Evolutionary conservation across 192 early-diverging fungal species (phyloP).

Genomic region (Podochytrium sp.): DNA sequence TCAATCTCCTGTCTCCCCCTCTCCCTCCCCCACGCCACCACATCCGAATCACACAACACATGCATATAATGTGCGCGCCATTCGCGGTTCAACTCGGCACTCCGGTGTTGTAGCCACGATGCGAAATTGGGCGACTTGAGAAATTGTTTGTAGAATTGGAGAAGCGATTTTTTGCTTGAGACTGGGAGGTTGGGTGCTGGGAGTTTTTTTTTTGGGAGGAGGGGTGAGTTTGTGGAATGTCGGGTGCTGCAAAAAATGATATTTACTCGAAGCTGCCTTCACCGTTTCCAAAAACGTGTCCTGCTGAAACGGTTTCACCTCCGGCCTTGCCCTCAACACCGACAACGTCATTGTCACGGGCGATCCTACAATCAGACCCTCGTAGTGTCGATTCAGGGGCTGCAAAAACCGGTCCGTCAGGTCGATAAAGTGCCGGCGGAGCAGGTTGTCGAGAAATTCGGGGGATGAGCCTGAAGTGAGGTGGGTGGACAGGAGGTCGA

Average conservation of each 20-base stretch:
- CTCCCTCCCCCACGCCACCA: constrained; percentile 52
- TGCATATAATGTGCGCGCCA: constrained; percentile 77
- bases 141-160: constrained; percentile 87
- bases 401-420: constrained; percentile 92
- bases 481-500: constrained; percentile 63
- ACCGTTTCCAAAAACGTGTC: constrained; percentile 74
- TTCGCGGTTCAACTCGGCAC: constrained; percentile 77
- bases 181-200: constrained; percentile 53
- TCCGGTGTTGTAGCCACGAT: constrained; percentile 87
- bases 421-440: constrained; percentile 91
- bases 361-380: constrained; percentile 78
- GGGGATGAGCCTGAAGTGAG: constrained; percentile 71
- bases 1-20: constrained; percentile 61
- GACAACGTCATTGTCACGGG: constrained; percentile 57
- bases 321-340: constrained; percentile 50
- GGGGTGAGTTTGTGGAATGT: neutral
- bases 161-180: constrained; percentile 57
- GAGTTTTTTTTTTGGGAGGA: neutral
- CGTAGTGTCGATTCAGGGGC: constrained; percentile 94
- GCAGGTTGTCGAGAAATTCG: constrained; percentile 85
- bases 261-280: constrained; percentile 59
- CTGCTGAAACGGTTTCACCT: constrained; percentile 79
- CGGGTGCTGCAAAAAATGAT: neutral
- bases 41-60: constrained; percentile 65
- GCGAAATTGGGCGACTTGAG: constrained; percentile 95